Base-by-base conservation (phyloP, 805 yeast genomes). In the Hanseniaspora lindneri region DNA sequence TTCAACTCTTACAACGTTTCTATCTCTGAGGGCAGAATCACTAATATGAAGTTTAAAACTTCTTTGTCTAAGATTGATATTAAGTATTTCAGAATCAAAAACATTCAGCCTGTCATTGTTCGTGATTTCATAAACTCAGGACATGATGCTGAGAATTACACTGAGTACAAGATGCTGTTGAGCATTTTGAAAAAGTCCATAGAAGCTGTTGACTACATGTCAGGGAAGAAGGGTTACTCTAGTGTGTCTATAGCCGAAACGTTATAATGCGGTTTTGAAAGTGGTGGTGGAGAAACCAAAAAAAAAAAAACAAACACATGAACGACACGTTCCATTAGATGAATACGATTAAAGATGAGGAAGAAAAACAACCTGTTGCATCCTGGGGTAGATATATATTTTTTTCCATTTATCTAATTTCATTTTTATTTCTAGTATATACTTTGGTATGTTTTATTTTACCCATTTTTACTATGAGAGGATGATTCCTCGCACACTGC, bases 281-380 rank as follows among this genome's bases (percentile, higher is more conserved):
- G 3, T 7, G 21, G 19, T 17, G 81, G 78, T 53, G 75, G 75
- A 59, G 66, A 78, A 66, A 73, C 59, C 54, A 56, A 50, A n/a
- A 60, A 57, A 24, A 74, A 74, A 17, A 74, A 67, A 28, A 30
- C 5, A 30, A 30, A 27, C 29, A 27, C 11, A 27, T n/a, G n/a
- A n/a, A n/a, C n/a, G n/a, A n/a, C n/a, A n/a, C n/a, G n/a, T n/a
- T n/a, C n/a, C n/a, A n/a, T n/a, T n/a, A n/a, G n/a, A n/a, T n/a
- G n/a, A n/a, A n/a, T n/a, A n/a, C n/a, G n/a, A n/a, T n/a, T n/a
- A n/a, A n/a, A n/a, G n/a, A n/a, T n/a, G n/a, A n/a, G n/a, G n/a
- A n/a, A n/a, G n/a, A n/a, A n/a, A n/a, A n/a, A n/a, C n/a, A n/a
- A n/a, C n/a, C n/a, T n/a, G n/a, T n/a, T n/a, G n/a, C n/a, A n/a